Evolutionary conservation across 169 alveolate genomes (phyloP).

Genomic region (Plasmodium yoelii): DNA sequence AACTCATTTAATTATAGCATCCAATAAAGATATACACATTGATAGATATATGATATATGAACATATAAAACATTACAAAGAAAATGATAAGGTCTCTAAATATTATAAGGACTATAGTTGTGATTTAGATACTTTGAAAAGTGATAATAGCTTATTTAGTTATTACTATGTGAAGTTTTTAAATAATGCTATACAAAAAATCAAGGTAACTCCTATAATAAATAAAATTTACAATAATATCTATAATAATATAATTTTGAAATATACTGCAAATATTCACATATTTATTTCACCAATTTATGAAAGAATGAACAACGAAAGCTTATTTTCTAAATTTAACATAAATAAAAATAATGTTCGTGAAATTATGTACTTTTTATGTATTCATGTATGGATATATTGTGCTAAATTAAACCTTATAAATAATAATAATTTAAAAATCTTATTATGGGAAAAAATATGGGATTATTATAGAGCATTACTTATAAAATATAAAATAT

Average conservation of each 20-base stretch:
- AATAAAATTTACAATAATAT: conserved; percentile 47
- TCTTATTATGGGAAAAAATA: conserved; percentile 68
- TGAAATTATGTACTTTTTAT: conserved; percentile 60
- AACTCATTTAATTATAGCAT: conserved; percentile 25
- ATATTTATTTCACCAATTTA: conserved; percentile 66
- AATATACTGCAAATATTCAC: conserved; percentile 35
- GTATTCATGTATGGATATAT: conserved; percentile 76
- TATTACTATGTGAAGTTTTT: conserved; percentile 30
- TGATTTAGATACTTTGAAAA: conserved; percentile 29
- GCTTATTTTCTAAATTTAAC: conserved; percentile 24
- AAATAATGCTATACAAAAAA: conserved; percentile 26
- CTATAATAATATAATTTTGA: conserved; percentile 34
- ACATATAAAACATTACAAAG: conserved; percentile 52
- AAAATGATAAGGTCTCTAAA: conserved; percentile 35
- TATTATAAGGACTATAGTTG: conserved; percentile 51
- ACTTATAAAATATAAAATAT: conserved; percentile 59
- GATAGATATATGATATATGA: conserved; percentile 49
- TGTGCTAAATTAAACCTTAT: conserved; percentile 50
- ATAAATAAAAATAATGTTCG: conserved; percentile 55
- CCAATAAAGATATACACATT: conserved; percentile 40
- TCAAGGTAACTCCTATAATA: conserved; percentile 32
- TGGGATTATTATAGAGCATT: conserved; percentile 76
- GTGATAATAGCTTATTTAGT: conserved; percentile 14
- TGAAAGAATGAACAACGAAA: conserved; percentile 65
- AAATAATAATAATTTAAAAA: conserved; percentile 42